Evolutionary conservation across 75 land plant species (phyloP), one percentile per base, ranked within the genome.

Genomic region (Cryptomeria japonica): DNA sequence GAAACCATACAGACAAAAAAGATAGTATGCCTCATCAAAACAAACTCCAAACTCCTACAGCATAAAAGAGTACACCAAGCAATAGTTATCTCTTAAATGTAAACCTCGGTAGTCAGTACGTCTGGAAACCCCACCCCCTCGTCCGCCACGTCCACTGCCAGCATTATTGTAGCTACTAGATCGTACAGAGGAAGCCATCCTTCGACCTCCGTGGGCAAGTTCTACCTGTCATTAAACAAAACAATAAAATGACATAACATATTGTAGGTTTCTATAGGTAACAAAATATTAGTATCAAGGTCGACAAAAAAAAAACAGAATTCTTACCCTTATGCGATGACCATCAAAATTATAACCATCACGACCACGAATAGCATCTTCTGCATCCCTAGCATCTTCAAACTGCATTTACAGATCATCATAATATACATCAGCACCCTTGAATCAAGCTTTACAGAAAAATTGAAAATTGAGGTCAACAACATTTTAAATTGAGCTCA

Each of bases 261-360:
- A 79, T 4, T n/a, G 15, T 46, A 28, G 11, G 16, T 46, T 82
- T 46, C 34, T 58, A 31, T 37, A 85, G 15, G 18, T 25, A 85
- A 5, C 44, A 85, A 31, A 38, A 36, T 19, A 18, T 38, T 36
- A 6, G 56, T 19, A 79, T 58, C 19, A 32, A 22, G 75, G 16
- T 36, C 19, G 25, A 3, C 34, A 55, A 55, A 55, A 10, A 47
- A 85, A 25, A 44, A 51, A 25, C 3, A 22, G 11, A 39, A 87
- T 49, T 44, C 79, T 88, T 47, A 95, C 96, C 84, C 96, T 89
- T 39, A 95, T 86, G 15, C 91, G 92, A 84, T 85, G 86, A 5
- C 97, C 97, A 91, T 95, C 97, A 90, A 94, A 95, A 28, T 91
- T 88, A 73, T 95, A 94, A 32, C 97, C 97, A 94, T 95, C 95